phyloP scores from a whole-genome alignment of 805 yeast species.

The Kodamaea hsintzibuensis region DNA sequence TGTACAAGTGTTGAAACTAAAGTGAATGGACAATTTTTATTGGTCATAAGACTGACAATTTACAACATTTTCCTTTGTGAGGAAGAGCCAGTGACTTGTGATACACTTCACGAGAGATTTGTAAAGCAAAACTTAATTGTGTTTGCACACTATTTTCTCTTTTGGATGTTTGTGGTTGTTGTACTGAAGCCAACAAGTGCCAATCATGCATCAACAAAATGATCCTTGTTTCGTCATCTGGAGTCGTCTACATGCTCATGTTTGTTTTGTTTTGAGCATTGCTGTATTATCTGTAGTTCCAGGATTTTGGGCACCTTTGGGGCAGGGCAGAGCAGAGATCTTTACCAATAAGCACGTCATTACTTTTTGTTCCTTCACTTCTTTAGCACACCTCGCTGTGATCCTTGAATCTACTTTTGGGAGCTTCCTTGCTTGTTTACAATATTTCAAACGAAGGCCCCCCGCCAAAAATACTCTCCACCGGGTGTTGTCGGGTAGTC shows the following conservation, averaged over 20 bases:
- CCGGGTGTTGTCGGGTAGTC: not conserved
- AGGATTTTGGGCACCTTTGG: not conserved
- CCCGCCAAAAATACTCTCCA: too few species aligned
- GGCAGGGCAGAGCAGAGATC: not conserved
- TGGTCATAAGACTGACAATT: not conserved
- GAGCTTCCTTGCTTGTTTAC: not conserved
- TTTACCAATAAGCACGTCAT: not conserved
- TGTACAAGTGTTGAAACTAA: not conserved
- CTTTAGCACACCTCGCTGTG: not conserved
- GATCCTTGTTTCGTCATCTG: not conserved
- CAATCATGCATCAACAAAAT: not conserved
- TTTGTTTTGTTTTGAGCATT: conserved; percentile 3
- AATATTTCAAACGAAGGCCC: too few species aligned
- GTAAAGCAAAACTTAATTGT: not conserved
- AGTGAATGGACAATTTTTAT: not conserved
- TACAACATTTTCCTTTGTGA: not conserved
- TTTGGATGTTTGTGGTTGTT: not conserved
- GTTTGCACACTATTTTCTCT: not conserved
- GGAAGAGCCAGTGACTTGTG: not conserved
- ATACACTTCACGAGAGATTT: not conserved
- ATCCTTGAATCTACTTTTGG: not conserved
- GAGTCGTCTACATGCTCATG: conserved; percentile 1
- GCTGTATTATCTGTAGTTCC: not conserved
- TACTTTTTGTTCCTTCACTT: not conserved
- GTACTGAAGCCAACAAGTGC: not conserved